Conservation (phyloP, 176 grass and related monocot species). For the Elymus sibiricus region DNA sequence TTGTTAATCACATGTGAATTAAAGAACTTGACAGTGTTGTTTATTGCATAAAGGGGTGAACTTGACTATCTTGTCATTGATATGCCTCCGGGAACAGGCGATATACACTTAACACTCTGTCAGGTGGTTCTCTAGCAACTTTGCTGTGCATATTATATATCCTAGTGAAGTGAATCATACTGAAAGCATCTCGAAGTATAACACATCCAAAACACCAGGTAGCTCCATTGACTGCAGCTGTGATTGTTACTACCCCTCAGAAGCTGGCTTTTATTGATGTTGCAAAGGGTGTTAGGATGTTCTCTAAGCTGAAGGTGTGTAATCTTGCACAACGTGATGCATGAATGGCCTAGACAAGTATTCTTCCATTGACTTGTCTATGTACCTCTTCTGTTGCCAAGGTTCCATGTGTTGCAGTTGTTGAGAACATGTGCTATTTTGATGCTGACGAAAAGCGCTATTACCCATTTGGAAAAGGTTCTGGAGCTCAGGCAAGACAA, state of each 20-base stretch:
- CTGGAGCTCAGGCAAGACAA: conserved; percentile 77
- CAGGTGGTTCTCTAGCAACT: conserved; percentile 51
- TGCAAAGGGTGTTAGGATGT: conserved; percentile 97
- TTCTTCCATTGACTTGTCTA: background rate
- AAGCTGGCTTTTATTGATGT: conserved; percentile 98
- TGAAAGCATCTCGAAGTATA: conserved; percentile 16
- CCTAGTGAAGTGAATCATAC: background rate
- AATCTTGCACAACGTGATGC: conserved; percentile 9
- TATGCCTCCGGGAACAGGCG: conserved; percentile 98
- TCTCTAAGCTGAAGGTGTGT: conserved; percentile 96
- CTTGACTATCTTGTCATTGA: conserved; percentile 97
- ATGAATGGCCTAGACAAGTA: conserved; percentile 2
- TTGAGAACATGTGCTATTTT: conserved; percentile 99
- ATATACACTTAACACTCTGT: conserved; percentile 96
- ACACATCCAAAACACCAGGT: conserved; percentile 51
- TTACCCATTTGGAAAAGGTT: conserved; percentile 92
- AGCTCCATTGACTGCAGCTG: conserved; percentile 86
- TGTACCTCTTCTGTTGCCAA: conserved; percentile 30
- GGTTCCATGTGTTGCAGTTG: conserved; percentile 95
- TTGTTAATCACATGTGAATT: conserved; percentile 9
- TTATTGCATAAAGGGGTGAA: conserved; percentile 71
- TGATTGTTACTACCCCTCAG: conserved; percentile 96
- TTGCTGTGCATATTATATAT: conserved; percentile 7
- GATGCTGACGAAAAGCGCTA: conserved; percentile 90
- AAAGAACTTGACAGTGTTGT: conserved; percentile 4